Conservation (phyloP, 352 stramenopile species). For the Phytophthora cryptogea region DNA sequence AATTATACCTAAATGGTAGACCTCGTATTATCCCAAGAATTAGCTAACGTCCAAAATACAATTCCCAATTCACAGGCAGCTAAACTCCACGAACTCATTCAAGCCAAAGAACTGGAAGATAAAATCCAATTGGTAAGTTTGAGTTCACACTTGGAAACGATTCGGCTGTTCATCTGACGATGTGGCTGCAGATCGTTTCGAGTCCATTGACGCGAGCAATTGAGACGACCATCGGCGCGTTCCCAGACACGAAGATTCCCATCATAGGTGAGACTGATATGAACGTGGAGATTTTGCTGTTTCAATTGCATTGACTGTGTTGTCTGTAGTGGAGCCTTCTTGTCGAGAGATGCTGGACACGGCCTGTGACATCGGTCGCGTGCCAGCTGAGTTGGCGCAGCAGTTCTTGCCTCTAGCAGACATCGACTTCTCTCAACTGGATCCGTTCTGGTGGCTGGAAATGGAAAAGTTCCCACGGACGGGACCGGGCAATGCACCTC, state of each 20-base stretch:
- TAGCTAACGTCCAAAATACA: background rate
- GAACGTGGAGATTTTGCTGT: too few relatives aligned
- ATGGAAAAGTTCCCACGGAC: constrained; percentile 34
- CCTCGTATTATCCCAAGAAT: background rate
- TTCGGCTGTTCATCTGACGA: background rate
- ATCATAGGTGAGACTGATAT: constrained; percentile 48
- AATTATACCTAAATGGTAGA: too few relatives aligned
- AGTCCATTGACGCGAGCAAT: constrained; percentile 85
- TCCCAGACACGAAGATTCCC: constrained; percentile 54
- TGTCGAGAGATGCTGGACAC: constrained; percentile 89
- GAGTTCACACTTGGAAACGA: too few relatives aligned
- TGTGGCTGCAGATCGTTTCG: constrained; percentile 62
- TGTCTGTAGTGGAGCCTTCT: constrained; percentile 57
- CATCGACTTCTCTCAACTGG: constrained; percentile 53
- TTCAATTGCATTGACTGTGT: constrained; percentile 2
- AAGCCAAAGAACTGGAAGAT: constrained; percentile 47
- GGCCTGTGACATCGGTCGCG: constrained; percentile 77
- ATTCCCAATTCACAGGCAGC: constrained; percentile 25
- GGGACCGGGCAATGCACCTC: constrained; percentile 26
- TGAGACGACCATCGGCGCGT: constrained; percentile 74
- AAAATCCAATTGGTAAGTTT: constrained; percentile 73
- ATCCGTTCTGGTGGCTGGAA: constrained; percentile 71
- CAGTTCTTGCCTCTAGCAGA: constrained; percentile 34
- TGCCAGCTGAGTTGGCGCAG: constrained; percentile 47
- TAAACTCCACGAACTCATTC: constrained; percentile 50